phyloP scores from a whole-genome alignment of 31 red algal species.

The Asparagopsis taxiformis region DNA sequence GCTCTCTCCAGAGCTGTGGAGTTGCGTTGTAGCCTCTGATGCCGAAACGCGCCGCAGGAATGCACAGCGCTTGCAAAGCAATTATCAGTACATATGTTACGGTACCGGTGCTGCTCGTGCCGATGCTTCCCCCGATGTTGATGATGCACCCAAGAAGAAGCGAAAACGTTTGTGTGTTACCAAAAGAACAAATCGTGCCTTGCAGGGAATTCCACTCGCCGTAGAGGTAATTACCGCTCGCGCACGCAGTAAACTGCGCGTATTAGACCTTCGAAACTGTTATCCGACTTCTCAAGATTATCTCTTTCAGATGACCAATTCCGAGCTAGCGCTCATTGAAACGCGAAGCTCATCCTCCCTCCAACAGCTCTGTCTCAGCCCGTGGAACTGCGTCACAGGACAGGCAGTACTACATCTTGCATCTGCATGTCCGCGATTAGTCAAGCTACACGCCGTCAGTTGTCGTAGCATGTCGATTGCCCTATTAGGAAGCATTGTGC shows the following conservation, averaged over 20 bases:
- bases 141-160: too few species aligned
- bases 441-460: not conserved
- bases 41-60: not conserved
- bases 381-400: not conserved
- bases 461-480: not conserved
- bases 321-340: not conserved
- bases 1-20: conserved; percentile 1
- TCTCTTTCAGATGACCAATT: not conserved
- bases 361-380: not conserved
- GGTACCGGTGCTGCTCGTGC: too few species aligned
- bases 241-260: not conserved
- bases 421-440: not conserved
- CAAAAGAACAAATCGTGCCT: too few species aligned
- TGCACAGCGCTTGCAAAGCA: not conserved
- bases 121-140: too few species aligned
- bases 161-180: too few species aligned
- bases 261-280: not conserved
- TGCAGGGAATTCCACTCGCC: too few species aligned
- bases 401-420: not conserved
- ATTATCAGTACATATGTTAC: not conserved
- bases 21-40: not conserved
- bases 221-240: not conserved
- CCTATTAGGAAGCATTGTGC: not conserved
- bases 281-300: not conserved
- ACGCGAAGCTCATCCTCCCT: not conserved